Base-by-base conservation (phyloP, 2,329 filamentous ascomycete genomes). In the Phialophora chinensis region DNA sequence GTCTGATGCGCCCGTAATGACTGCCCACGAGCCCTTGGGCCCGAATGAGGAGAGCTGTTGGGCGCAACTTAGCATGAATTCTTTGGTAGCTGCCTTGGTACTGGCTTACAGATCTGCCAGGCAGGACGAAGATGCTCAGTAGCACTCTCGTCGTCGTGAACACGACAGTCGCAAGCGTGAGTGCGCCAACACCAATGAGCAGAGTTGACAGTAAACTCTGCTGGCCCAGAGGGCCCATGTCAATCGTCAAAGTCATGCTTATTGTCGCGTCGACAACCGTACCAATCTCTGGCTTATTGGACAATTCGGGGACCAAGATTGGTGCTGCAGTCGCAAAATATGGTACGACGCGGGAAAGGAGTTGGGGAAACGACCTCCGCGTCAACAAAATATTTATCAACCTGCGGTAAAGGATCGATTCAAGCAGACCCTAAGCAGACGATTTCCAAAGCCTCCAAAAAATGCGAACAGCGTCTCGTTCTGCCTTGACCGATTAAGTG, bases 1-100 rank as follows among this genome's bases (percentile, higher is more conserved):
- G 79, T 99, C 95, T 11, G 93, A 97, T 60, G 94, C 95, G 70
- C 95, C 95, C 29, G 95, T 99, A 49, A 99, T 86, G 63, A 99
- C 87, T 35, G 92, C 95, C 93, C 94, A 99, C 66, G 90, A 93
- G 69, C 94, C 94, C 75, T 92, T 92, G 73, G 90, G 90, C 72
- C 93, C 95, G 81, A 96, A 98, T 72, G 90, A 92, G 73, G 89
- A 89, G 66, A 99, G 88, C 94, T 96, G 11, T 29, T 2, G 20
- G 29, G 35, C 25, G 53, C 49, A 14, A 6, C 17, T 52, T 52
- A 59, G 52, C 68, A 68, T 47, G 71, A 69, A 58, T 65, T 60
- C n/a, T 23, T 60, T 17, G 27, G n/a, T 8, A 20, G 17, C 29
- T 49, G 14, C 35, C 29, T 25, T 56, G 23, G 12, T 54, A 11